These are phyloP conservation scores for Aspergillus pseudonomiae DNA, from an alignment of 2,329 filamentous ascomycete genomes.

Conservation along the genomic window DNA sequence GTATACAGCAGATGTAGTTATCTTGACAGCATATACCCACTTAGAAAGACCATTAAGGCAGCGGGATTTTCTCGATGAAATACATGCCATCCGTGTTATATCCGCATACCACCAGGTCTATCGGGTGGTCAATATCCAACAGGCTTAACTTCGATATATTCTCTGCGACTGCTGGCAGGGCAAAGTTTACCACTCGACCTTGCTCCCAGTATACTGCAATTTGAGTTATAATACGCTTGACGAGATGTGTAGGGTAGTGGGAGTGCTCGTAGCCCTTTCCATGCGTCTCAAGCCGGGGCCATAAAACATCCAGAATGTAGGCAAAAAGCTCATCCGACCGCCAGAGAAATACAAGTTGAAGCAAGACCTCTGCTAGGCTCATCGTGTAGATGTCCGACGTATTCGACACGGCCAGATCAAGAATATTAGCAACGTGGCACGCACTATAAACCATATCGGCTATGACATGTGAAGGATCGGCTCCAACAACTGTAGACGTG, in stretches of 20 bases:
- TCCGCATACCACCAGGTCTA: conserved; percentile 14
- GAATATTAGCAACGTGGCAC: conserved; percentile 4
- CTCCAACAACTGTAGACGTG: background rate
- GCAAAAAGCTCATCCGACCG: conserved; percentile 9
- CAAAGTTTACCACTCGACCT: conserved; percentile 1
- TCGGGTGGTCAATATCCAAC: conserved; percentile 13
- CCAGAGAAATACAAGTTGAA: conserved; percentile 12
- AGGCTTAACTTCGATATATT: conserved; percentile 15
- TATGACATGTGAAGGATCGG: background rate
- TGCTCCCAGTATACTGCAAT: conserved; percentile 14
- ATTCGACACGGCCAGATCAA: conserved; percentile 1
- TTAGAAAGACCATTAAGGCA: background rate
- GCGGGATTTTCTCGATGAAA: conserved; percentile 7
- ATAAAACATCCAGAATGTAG: conserved; percentile 20
- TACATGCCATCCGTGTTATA: background rate
- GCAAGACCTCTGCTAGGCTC: conserved; percentile 14
- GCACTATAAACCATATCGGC: background rate
- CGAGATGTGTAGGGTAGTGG: conserved; percentile 27
- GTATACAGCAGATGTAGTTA: no score
- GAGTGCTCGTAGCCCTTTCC: conserved; percentile 27
- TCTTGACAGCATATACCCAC: no score
- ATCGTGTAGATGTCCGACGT: conserved; percentile 20
- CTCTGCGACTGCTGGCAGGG: conserved; percentile 14
- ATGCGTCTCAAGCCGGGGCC: conserved; percentile 20
- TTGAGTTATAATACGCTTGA: conserved; percentile 23